Evolutionary conservation across 176 grass and related monocot genomes (phyloP), one percentile per base, ranked within the genome.

Genomic region (Chloris gayana): DNA sequence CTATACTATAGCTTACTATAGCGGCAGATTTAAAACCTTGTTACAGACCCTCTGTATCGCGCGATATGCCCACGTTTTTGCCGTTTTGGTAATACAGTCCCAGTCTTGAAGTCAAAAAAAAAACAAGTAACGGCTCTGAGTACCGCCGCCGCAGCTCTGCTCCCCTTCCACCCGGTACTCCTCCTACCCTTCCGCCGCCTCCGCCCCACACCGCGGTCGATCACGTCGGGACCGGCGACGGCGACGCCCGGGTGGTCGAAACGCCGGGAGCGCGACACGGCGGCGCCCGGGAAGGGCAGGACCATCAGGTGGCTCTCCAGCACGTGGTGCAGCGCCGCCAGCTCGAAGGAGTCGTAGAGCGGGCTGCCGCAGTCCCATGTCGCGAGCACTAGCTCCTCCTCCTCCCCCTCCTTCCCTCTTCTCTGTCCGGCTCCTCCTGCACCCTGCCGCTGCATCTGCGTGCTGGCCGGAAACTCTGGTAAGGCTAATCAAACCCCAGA

Each of bases 311-410:
- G 85, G 41, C 65, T 85, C 64, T 94, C 88, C 9, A 94, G 69
- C 47, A 80, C 70, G 82, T 81, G 70, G 44, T 69, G 83, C 9
- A 94, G 56, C 72, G 82, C 85, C 19, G 79, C 88, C 32, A 94
- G 49, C 85, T 94, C 91, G 67, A 83, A 93, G 29, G 91, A 94
- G 82, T 91, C 85, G 78, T 94, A 90, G 10, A 94, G 79, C 59
- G 85, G 91, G 64, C 88, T 94, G 12, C 88, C 88, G 59, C 88
- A 94, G 74, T 94, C 91, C 88, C 91, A 94, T 24, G 33, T n/a
- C 7, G 73, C 62, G 26, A 60, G 4, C 72, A 84, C 35, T 19
- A 27, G 7, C 62, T 60, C 59, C 50, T 60, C 37, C 26, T 86
- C 56, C 2, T 32, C 47, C 10, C 41, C 56, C 29, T 70, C 22